These are phyloP conservation scores for Phytophthora ramorum DNA, from an alignment of 352 stramenopile genomes.

Conservation along the genomic window DNA sequence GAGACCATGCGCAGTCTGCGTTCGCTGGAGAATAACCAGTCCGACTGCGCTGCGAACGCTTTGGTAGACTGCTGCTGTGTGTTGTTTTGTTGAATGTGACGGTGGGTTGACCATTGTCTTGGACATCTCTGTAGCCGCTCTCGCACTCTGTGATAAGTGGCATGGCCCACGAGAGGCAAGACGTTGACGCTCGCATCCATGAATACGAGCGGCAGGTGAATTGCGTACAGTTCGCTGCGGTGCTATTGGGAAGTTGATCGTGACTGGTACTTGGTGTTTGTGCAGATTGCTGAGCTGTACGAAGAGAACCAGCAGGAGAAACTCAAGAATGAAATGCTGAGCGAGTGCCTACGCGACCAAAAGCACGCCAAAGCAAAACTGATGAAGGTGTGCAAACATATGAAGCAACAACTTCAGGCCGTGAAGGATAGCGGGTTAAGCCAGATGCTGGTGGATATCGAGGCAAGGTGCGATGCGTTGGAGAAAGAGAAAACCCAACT, in stretches of 20 bases:
- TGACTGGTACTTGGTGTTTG: neutral
- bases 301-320: conserved; percentile 77
- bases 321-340: conserved; percentile 73
- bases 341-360: conserved; percentile 68
- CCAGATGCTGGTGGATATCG: conserved; percentile 76
- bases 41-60: conserved; percentile 12
- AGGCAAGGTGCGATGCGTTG: conserved; percentile 55
- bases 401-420: conserved; percentile 66
- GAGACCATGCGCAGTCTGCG: conserved; percentile 72
- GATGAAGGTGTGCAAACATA: conserved; percentile 76
- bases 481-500: conserved; percentile 59
- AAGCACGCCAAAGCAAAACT: conserved; percentile 76
- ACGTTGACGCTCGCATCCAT: conserved; percentile 58
- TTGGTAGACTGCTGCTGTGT: conserved; percentile 22
- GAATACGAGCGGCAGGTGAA: conserved; percentile 77
- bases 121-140: conserved; percentile 31
- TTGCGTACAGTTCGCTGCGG: neutral
- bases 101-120: neutral
- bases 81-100: neutral
- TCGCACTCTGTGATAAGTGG: conserved; percentile 50
- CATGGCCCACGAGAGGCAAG: conserved; percentile 31
- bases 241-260: neutral
- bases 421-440: conserved; percentile 65
- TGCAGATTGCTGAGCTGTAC: conserved; percentile 68
- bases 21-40: conserved; percentile 46